Evolutionary conservation across 805 yeast species (phyloP).

Genomic region (Jamesozyma gamospora): DNA sequence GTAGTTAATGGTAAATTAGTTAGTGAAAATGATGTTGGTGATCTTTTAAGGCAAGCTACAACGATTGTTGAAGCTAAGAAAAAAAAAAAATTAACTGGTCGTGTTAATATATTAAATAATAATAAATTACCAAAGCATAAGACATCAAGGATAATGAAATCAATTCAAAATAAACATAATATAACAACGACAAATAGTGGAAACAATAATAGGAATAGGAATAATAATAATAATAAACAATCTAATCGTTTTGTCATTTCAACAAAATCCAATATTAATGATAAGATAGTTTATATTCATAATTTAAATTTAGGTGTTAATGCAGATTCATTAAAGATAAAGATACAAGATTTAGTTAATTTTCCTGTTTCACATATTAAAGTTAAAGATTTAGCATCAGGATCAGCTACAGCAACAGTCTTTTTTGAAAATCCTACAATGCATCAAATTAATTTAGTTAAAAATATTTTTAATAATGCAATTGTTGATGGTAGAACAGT

Average conservation of each 20-base stretch:
- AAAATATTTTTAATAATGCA: slow-evolving; percentile 32
- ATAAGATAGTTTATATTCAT: slow-evolving; percentile 13
- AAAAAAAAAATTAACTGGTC: not conserved
- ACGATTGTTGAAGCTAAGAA: slow-evolving; percentile 6
- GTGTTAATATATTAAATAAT: too few relatives aligned
- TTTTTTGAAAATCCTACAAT: slow-evolving; percentile 22
- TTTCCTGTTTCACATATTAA: slow-evolving; percentile 15
- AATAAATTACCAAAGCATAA: too few relatives aligned
- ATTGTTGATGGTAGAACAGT: slow-evolving; percentile 40
- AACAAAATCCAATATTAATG: slow-evolving; percentile 9
- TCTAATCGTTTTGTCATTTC: slow-evolving; percentile 16
- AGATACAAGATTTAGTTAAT: slow-evolving; percentile 17
- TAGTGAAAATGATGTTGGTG: slow-evolving; percentile 18
- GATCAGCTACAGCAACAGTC: slow-evolving; percentile 33
- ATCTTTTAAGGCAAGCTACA: slow-evolving; percentile 13
- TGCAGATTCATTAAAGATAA: slow-evolving; percentile 14
- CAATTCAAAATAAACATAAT: not conserved
- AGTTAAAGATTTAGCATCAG: slow-evolving; percentile 31
- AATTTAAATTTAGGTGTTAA: slow-evolving; percentile 25
- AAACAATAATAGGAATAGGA: not conserved
- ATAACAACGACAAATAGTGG: not conserved
- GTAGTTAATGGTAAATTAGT: slow-evolving; percentile 24
- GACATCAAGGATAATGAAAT: too few relatives aligned
- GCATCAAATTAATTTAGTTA: slow-evolving; percentile 24
- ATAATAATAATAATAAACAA: not conserved